Percentiles rank a stretch among this genome's conserved stretches.
Evolutionary conservation across 257 asterid species (phyloP).

Genomic region (Eustoma russellianum): DNA sequence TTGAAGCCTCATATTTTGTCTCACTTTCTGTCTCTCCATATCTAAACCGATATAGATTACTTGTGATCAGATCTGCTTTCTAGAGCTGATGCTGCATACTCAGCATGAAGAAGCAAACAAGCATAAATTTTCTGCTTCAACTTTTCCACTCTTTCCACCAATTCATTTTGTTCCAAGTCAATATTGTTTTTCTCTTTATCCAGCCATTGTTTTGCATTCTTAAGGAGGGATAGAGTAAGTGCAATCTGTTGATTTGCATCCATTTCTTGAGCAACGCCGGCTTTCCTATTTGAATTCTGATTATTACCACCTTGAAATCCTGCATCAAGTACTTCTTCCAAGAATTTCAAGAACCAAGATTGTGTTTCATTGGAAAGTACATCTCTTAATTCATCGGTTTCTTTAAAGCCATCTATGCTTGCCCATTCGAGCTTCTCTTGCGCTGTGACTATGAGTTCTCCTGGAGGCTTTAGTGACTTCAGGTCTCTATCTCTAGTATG

Average conservation of each 20-base stretch:
- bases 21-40: too few relatives aligned
- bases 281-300: slow-evolving; percentile 41
- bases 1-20: too few relatives aligned
- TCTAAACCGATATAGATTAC: too few relatives aligned
- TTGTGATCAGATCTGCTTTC: slow-evolving; percentile 24
- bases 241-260: slow-evolving; percentile 63
- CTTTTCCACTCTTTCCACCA: slow-evolving; percentile 37
- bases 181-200: slow-evolving; percentile 37
- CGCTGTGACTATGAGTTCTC: slow-evolving; percentile 18
- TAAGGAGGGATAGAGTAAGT: slow-evolving; percentile 56
- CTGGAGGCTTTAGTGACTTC: slow-evolving; percentile 20
- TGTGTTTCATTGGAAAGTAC: slow-evolving; percentile 37
- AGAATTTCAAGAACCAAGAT: slow-evolving; percentile 69
- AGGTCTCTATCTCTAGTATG: slow-evolving; percentile 15
- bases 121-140: slow-evolving; percentile 74
- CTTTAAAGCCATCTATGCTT: slow-evolving; percentile 37
- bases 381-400: slow-evolving; percentile 36
- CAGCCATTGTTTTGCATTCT: slow-evolving; percentile 71
- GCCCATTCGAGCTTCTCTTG: slow-evolving; percentile 70
- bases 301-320: slow-evolving; percentile 32
- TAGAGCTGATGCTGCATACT: slow-evolving; percentile 78
- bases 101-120: slow-evolving; percentile 72
- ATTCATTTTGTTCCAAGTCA: slow-evolving; percentile 25
- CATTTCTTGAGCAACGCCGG: slow-evolving; percentile 6
- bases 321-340: slow-evolving; percentile 53